phyloP scores from a whole-genome alignment of 192 early-diverging fungal species.

The Gonapodya prolifera region DNA sequence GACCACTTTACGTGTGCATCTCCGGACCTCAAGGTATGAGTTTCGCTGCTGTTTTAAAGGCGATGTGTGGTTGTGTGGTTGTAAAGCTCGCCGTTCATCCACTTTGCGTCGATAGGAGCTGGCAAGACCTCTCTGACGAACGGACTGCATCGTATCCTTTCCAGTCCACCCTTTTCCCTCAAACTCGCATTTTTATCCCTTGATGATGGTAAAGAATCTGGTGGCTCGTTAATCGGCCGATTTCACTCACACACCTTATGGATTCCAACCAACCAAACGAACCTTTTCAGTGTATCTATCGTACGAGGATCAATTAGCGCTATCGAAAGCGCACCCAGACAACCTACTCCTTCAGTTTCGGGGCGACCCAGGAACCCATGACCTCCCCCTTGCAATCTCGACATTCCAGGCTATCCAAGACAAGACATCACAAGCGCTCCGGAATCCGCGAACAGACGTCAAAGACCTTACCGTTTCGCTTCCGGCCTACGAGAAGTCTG shows the following conservation, averaged over 20 bases:
- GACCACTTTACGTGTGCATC: slow-evolving; percentile 59
- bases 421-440: slow-evolving; percentile 9
- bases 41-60: too few relatives aligned
- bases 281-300: slow-evolving; percentile 59
- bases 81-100: too few relatives aligned
- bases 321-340: slow-evolving; percentile 21
- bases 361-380: slow-evolving; percentile 86
- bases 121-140: slow-evolving; percentile 36
- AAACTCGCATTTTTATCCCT: slow-evolving; percentile 8
- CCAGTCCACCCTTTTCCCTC: slow-evolving; percentile 6
- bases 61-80: too few relatives aligned
- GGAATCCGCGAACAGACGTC: background rate
- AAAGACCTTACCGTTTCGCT: slow-evolving; percentile 25
- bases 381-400: slow-evolving; percentile 44
- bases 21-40: slow-evolving; percentile 61
- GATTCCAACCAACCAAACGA: slow-evolving; percentile 20
- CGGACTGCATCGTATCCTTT: slow-evolving; percentile 8
- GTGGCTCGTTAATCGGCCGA: slow-evolving; percentile 4
- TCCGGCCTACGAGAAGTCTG: slow-evolving; percentile 73
- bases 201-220: slow-evolving; percentile 6
- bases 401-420: slow-evolving; percentile 32
- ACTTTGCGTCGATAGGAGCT: slow-evolving; percentile 11
- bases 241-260: slow-evolving; percentile 15
- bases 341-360: slow-evolving; percentile 70
- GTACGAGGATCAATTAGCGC: slow-evolving; percentile 40